A percentile compares a stretch with the other conserved stretches of the same genome.
Evolutionary conservation across 441 rosid species (phyloP).

Genomic region (Populus hybrid): DNA sequence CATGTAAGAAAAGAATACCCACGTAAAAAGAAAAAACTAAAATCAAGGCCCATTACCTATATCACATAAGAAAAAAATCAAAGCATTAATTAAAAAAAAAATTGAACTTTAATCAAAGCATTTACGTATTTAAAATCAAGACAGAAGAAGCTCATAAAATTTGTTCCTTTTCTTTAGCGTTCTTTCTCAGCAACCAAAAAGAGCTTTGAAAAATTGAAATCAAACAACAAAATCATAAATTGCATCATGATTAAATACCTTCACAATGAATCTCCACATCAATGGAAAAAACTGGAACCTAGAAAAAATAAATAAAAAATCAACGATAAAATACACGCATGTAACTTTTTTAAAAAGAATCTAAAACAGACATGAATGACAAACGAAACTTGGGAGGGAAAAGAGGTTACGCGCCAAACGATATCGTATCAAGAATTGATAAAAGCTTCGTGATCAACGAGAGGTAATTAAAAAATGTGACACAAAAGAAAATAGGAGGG

Average conservation of each 20-base stretch:
- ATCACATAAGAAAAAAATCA: not conserved
- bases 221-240: not conserved
- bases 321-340: not conserved
- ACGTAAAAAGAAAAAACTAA: not conserved
- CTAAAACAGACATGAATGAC: not conserved
- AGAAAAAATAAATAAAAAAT: not conserved
- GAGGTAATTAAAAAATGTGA: not conserved
- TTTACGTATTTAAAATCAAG: not conserved
- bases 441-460: not conserved
- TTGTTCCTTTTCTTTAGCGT: not conserved
- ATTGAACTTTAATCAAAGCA: not conserved
- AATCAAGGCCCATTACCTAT: not conserved
- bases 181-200: constrained; percentile 11
- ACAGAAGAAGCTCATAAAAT: not conserved
- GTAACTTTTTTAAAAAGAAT: not conserved
- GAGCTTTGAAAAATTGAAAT: not conserved
- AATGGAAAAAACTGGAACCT: constrained; percentile 2
- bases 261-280: constrained; percentile 8
- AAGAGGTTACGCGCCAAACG: not conserved
- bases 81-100: not conserved
- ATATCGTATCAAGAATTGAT: not conserved
- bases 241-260: constrained; percentile 7
- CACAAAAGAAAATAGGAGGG: constrained; percentile 1
- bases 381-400: not conserved
- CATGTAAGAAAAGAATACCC: not conserved